Percentiles rank a stretch among this genome's conserved stretches.
Evolutionary conservation across 306 rosid species (phyloP).

Genomic region (Vigna mungo): DNA sequence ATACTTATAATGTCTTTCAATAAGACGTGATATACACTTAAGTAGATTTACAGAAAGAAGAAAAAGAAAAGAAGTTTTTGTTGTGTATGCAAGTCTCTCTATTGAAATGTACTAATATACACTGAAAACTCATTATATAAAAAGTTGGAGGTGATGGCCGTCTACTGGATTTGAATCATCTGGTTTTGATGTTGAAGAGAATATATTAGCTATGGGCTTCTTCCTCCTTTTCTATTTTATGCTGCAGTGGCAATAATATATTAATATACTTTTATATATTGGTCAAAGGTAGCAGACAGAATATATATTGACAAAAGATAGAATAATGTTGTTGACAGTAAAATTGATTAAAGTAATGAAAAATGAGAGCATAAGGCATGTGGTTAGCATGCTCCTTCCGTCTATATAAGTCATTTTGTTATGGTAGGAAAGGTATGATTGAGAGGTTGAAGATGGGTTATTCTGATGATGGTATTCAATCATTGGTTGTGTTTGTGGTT

Average conservation of each 20-base stretch:
- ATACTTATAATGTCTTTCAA: too few species aligned
- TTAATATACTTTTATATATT: neutral
- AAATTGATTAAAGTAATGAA: neutral
- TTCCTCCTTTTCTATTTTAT: neutral
- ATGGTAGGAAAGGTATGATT: neutral
- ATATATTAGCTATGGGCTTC: neutral
- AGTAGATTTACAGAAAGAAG: neutral
- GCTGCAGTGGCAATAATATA: neutral
- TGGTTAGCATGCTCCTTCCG: neutral
- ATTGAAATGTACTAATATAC: neutral
- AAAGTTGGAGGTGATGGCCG: neutral
- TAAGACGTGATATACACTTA: too few species aligned
- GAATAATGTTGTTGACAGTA: neutral
- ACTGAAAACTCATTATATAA: neutral
- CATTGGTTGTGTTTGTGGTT: conserved; percentile 27
- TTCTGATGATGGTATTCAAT: conserved; percentile 16
- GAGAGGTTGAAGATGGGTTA: conserved; percentile 31
- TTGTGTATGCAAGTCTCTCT: too few species aligned
- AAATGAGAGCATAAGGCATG: neutral
- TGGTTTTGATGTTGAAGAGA: conserved; percentile 2
- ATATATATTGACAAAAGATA: neutral
- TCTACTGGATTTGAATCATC: neutral
- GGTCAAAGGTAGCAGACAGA: neutral
- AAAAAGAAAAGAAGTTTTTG: neutral
- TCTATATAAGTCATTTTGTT: conserved; percentile 37